A percentile compares a stretch with the other conserved stretches of the same genome.
Conservation (phyloP, 441 rosid species). For the Populus hybrid region DNA sequence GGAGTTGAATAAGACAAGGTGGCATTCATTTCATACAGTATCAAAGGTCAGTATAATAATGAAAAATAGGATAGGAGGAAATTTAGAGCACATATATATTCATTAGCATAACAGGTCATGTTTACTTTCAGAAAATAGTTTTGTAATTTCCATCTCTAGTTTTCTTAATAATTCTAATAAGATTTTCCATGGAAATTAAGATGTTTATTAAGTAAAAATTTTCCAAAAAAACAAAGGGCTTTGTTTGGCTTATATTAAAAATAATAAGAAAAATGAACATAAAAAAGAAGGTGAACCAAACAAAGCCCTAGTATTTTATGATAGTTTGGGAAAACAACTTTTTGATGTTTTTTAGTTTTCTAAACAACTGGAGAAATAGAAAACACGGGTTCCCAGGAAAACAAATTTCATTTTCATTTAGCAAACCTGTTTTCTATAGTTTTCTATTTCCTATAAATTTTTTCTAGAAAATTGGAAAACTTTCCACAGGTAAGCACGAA, state of each 20-base stretch:
- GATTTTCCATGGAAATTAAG: too few species aligned
- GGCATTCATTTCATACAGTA: slow-evolving; percentile 5
- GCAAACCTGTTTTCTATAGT: not conserved
- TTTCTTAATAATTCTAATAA: too few species aligned
- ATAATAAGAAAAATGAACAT: too few species aligned
- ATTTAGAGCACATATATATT: not conserved
- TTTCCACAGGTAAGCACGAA: not conserved
- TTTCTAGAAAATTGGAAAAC: too few species aligned
- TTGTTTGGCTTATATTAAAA: too few species aligned
- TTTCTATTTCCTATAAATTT: not conserved
- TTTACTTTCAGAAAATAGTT: too few species aligned
- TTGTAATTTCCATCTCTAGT: too few species aligned
- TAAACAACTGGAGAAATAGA: not conserved
- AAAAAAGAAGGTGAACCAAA: not conserved
- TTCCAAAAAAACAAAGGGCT: too few species aligned
- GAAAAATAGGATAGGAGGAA: not conserved
- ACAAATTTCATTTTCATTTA: not conserved
- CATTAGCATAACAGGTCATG: not conserved
- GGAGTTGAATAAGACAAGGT: not conserved
- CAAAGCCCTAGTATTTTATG: not conserved
- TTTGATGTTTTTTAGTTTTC: not conserved
- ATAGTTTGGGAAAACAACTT: not conserved
- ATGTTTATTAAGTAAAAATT: too few species aligned
- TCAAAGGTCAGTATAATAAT: not conserved
- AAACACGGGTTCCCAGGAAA: not conserved